Conservation (phyloP, 2,329 filamentous ascomycete genomes). For the Colletotrichum falcatum region DNA sequence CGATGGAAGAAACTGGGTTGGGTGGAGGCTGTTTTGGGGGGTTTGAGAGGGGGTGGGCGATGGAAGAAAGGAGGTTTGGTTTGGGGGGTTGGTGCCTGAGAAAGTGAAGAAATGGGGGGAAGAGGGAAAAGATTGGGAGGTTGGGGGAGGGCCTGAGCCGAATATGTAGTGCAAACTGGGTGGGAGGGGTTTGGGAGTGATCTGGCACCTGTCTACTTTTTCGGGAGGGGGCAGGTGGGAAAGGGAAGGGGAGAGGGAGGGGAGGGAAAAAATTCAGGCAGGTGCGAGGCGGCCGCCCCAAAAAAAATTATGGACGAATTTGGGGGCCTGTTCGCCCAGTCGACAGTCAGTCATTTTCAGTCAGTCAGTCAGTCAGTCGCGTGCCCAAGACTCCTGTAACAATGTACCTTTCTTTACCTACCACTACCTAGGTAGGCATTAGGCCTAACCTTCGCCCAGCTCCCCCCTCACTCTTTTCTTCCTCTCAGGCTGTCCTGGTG, state of each 20-base stretch:
- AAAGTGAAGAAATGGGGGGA: slow-evolving; percentile 39
- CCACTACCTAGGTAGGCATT: background rate
- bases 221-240: slow-evolving; percentile 18
- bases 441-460: background rate
- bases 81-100: slow-evolving; percentile 33
- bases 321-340: slow-evolving; percentile 6
- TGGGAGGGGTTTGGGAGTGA: slow-evolving; percentile 40
- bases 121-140: slow-evolving; percentile 45
- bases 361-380: background rate
- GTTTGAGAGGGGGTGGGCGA: slow-evolving; percentile 42
- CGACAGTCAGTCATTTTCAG: background rate
- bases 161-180: slow-evolving; percentile 40
- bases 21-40: slow-evolving; percentile 43
- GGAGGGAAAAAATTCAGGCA: slow-evolving; percentile 47
- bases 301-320: slow-evolving; percentile 24
- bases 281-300: slow-evolving; percentile 48
- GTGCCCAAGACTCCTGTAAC: slow-evolving; percentile 2
- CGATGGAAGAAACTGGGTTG: slow-evolving; percentile 41
- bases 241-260: slow-evolving; percentile 46
- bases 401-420: background rate
- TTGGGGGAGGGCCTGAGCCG: slow-evolving; percentile 38
- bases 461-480: background rate
- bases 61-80: slow-evolving; percentile 42
- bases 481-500: background rate
- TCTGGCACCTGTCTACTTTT: slow-evolving; percentile 28